These are phyloP conservation scores for Wickerhamiella allomyrinae DNA, from an alignment of 805 yeast genomes.

Conservation along the genomic window DNA sequence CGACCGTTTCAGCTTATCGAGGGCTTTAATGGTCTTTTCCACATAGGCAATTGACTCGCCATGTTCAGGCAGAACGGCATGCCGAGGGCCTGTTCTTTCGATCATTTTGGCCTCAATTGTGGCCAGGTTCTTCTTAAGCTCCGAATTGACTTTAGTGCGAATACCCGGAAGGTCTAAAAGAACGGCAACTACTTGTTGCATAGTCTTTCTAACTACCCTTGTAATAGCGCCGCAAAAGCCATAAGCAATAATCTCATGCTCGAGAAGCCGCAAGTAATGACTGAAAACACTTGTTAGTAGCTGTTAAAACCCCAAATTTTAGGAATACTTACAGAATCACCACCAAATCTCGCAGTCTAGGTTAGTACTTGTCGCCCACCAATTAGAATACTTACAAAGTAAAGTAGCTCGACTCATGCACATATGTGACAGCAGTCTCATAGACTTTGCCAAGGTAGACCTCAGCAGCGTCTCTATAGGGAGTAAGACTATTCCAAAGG, in stretches of 20 bases:
- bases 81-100: neutral
- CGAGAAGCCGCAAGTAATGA: constrained; percentile 8
- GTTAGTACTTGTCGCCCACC: neutral
- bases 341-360: constrained; percentile 1
- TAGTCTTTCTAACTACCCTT: constrained; percentile 4
- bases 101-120: neutral
- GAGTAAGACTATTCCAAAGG: neutral
- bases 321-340: neutral
- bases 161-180: constrained; percentile 37
- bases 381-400: neutral
- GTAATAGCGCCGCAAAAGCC: constrained; percentile 17
- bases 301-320: neutral
- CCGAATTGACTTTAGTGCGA: constrained; percentile 41
- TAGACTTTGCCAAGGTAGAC: neutral
- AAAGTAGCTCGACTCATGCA: neutral
- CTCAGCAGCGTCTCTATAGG: neutral
- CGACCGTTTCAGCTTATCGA: constrained; percentile 46
- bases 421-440: neutral
- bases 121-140: constrained; percentile 31
- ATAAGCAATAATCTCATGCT: constrained; percentile 8
- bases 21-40: constrained; percentile 44
- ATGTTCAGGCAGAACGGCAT: neutral
- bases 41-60: constrained; percentile 28
- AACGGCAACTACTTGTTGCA: constrained; percentile 12
- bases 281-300: constrained; percentile 4